A percentile compares a stretch with the other conserved stretches of the same genome.
Evolutionary conservation across 495 filamentous ascomycete species (phyloP).

Genomic region (Zalerion maritima): DNA sequence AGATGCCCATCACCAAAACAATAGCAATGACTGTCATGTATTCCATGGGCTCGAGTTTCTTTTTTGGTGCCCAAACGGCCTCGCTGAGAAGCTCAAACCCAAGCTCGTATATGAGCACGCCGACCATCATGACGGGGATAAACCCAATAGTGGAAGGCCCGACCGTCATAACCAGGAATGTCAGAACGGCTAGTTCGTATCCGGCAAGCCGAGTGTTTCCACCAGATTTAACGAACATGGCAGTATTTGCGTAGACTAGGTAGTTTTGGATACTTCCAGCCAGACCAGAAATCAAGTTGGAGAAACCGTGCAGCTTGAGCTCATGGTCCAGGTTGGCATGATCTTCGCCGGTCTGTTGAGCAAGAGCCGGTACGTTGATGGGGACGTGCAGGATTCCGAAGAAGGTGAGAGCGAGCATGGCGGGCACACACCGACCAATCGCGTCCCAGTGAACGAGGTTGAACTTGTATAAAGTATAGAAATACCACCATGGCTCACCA

Average conservation of each 20-base stretch:
- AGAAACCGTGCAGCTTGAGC: conserved; percentile 82
- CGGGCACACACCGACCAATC: conserved; percentile 64
- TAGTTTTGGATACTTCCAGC: conserved; percentile 94
- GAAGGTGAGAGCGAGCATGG: conserved; percentile 95
- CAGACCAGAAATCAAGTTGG: conserved; percentile 77
- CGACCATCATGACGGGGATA: conserved; percentile 94
- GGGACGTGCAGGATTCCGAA: conserved; percentile 95
- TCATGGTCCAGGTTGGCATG: conserved; percentile 83
- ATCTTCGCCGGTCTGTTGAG: conserved; percentile 78
- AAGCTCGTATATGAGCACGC: conserved; percentile 81
- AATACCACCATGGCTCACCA: conserved; percentile 88
- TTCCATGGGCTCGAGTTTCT: conserved; percentile 70
- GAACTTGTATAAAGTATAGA: conserved; percentile 85
- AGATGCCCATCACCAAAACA: conserved; percentile 86
- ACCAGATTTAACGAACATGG: conserved; percentile 86
- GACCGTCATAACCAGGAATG: conserved; percentile 63
- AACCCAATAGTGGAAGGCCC: conserved; percentile 82
- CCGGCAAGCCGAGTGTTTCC: conserved; percentile 78
- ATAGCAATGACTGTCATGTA: conserved; percentile 90
- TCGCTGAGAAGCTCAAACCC: conserved; percentile 83
- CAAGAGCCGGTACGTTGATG: conserved; percentile 90
- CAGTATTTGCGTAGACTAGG: conserved; percentile 87
- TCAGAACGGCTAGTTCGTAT: conserved; percentile 67
- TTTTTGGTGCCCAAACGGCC: conserved; percentile 75
- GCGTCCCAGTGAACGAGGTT: conserved; percentile 64